Evolutionary conservation across 1,139 yeast species (phyloP).

Genomic region (Diutina ranongensis): DNA sequence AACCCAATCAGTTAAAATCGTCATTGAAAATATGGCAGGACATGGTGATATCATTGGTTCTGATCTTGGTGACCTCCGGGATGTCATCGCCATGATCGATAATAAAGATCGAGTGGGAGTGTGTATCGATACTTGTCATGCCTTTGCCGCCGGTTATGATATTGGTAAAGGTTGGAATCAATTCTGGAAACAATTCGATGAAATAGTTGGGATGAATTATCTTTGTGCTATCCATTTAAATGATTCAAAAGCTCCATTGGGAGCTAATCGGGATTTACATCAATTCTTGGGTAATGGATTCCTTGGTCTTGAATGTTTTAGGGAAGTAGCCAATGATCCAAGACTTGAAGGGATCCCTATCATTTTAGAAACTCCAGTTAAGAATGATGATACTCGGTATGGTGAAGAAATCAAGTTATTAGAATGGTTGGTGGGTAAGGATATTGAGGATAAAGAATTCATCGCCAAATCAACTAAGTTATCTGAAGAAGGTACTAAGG

Average conservation of each 20-base stretch:
- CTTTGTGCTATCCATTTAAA: slow-evolving; percentile 76
- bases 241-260: slow-evolving; percentile 90
- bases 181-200: slow-evolving; percentile 71
- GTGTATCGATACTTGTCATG: slow-evolving; percentile 90
- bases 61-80: slow-evolving; percentile 58
- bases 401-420: slow-evolving; percentile 74
- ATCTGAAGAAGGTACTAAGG: slow-evolving; percentile 43
- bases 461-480: slow-evolving; percentile 36
- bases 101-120: slow-evolving; percentile 81
- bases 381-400: slow-evolving; percentile 41
- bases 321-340: slow-evolving; percentile 60
- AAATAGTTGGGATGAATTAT: slow-evolving; percentile 60
- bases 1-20: slow-evolving; percentile 73
- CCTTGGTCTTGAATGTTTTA: slow-evolving; percentile 73
- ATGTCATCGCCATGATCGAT: slow-evolving; percentile 65
- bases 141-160: slow-evolving; percentile 95
- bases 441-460: slow-evolving; percentile 44
- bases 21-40: slow-evolving; percentile 97
- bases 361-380: slow-evolving; percentile 82
- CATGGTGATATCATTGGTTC: slow-evolving; percentile 89
- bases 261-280: slow-evolving; percentile 84
- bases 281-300: slow-evolving; percentile 86
- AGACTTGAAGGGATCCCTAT: slow-evolving; percentile 61
- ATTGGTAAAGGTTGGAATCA: slow-evolving; percentile 47
- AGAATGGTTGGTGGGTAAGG: slow-evolving; percentile 56